Evolutionary conservation across 768 basidiomycete species (phyloP), one percentile per base, ranked within the genome.

Genomic region (Agaricus blazei): DNA sequence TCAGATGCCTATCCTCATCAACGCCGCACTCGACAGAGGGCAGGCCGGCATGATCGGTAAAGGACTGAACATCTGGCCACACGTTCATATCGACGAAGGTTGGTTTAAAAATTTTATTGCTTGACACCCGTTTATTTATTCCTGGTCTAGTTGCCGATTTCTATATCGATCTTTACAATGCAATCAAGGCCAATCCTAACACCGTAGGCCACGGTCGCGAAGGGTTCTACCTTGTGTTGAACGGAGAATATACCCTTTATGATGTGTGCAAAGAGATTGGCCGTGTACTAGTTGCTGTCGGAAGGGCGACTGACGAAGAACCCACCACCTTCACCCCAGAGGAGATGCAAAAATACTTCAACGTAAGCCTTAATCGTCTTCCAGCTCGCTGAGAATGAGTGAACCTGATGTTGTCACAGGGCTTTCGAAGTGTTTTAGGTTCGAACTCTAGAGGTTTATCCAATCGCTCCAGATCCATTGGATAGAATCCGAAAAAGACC

Each of bases 51-150:
- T 80, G 59, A 65, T 84, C 8, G 83, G 83, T 1, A 62, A 71
- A 48, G 83, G 83, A 12, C 72, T 75, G 63, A 78, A 82, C 44
- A 59, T 76, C 26, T 84, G 81, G 81, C 72, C 74, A 1, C 70
- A 81, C 57, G 78, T 85, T 19, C 75, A 83, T 56, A 74, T 84
- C 50, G 67, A 76, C 41, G 83, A 85, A 36, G 68, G 80, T 79
- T 49, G 48, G 69, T 15, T 14, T 4, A 15, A 12, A 28, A 15
- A 27, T 12, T 15, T 19, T 26, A 2, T 34, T 40, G 27, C 14
- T 28, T 8, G n/a, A 24, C 40, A 48, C 8, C 26, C 36, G 28
- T 11, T 34, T 42, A 4, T 46, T 49, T n/a, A n/a, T 31, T 23
- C n/a, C 29, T 5, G 29, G 9, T n/a, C 9, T 60, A 81, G 79